These are phyloP conservation scores for Lophiotrema nucula DNA, from an alignment of 495 filamentous ascomycete genomes.

Conservation along the genomic window DNA sequence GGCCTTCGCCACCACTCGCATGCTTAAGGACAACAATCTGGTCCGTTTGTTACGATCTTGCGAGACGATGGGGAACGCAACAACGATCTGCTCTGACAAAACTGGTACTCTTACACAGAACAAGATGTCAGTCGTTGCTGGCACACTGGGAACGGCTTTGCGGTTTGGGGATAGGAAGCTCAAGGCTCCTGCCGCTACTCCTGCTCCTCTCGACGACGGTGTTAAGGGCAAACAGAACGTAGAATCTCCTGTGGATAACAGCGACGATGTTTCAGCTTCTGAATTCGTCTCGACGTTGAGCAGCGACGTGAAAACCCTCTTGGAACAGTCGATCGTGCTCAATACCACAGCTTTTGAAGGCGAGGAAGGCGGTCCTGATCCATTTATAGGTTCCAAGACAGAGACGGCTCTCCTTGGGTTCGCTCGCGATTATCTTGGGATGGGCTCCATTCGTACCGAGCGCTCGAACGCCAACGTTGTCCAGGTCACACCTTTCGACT, in stretches of 20 bases:
- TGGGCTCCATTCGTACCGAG: conserved; percentile 59
- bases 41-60: conserved; percentile 89
- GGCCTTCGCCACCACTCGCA: conserved; percentile 89
- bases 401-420: conserved; percentile 66
- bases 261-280: conserved; percentile 50
- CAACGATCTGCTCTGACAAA: conserved; percentile 94
- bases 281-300: conserved; percentile 61
- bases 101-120: conserved; percentile 87
- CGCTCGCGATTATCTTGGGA: conserved; percentile 60
- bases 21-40: conserved; percentile 94
- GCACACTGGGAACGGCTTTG: conserved; percentile 54
- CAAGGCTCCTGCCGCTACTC: conserved; percentile 1
- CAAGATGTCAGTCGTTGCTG: conserved; percentile 68
- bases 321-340: conserved; percentile 60
- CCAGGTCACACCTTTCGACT: conserved; percentile 69
- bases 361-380: conserved; percentile 49
- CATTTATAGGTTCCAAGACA: conserved; percentile 70
- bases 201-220: conserved; percentile 29
- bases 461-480: conserved; percentile 59
- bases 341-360: conserved; percentile 70
- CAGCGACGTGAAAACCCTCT: conserved; percentile 49
- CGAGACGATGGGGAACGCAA: conserved; percentile 99
- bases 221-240: conserved; percentile 36
- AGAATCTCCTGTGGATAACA: conserved; percentile 33
- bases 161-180: conserved; percentile 51